A percentile compares a stretch with the other conserved stretches of the same genome.
These are phyloP conservation scores for Neurospora intermedia DNA, from an alignment of 495 filamentous ascomycete species.

Conservation along the genomic window DNA sequence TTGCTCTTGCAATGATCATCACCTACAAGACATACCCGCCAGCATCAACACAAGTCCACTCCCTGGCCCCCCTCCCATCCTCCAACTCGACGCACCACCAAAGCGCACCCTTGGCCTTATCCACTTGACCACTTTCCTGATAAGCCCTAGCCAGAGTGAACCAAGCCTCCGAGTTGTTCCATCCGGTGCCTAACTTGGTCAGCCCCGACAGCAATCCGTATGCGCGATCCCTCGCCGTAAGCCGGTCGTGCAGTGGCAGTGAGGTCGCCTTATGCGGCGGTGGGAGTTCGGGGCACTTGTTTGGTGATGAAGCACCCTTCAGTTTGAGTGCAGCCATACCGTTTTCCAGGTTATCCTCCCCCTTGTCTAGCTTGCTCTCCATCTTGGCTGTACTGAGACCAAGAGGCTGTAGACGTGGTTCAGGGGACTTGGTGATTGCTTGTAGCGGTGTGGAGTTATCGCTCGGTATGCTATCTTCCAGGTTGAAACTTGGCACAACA, in stretches of 20 bases:
- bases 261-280: constrained; percentile 37
- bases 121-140: constrained; percentile 69
- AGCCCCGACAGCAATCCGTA: constrained; percentile 68
- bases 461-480: not conserved
- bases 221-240: constrained; percentile 80
- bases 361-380: constrained; percentile 1
- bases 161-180: constrained; percentile 95
- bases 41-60: constrained; percentile 42
- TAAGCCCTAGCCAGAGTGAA: constrained; percentile 74
- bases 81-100: constrained; percentile 74
- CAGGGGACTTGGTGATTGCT: constrained; percentile 11
- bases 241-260: constrained; percentile 57
- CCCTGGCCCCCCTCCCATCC: constrained; percentile 50
- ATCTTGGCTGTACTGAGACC: constrained; percentile 20
- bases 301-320: not conserved
- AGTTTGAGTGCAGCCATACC: not conserved
- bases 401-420: constrained; percentile 29
- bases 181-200: constrained; percentile 76
- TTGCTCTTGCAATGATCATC: not conserved
- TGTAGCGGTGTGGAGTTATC: not conserved
- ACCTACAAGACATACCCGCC: constrained; percentile 48
- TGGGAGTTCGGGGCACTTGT: constrained; percentile 22
- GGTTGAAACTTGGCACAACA: constrained; percentile 25
- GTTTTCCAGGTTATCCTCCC: not conserved
- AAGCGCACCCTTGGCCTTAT: constrained; percentile 67